Base-by-base conservation (phyloP, 495 filamentous ascomycete genomes). In the Hamigera avellanea region DNA sequence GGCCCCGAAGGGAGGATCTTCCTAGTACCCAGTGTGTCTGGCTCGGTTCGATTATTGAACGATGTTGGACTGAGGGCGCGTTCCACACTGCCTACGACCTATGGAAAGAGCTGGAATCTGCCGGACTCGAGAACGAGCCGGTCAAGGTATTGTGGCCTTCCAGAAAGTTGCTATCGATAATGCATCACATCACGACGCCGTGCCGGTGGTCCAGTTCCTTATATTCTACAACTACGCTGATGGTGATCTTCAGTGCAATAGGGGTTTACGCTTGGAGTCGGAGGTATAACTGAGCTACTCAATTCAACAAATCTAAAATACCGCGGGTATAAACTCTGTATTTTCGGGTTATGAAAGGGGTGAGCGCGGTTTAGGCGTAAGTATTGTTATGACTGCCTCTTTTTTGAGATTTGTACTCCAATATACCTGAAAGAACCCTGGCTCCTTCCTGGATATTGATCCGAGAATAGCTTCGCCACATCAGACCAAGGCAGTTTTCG, bases 1-100 rank as follows among this genome's bases (percentile, higher is more conserved):
- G 41, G 41, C 31, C 41, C 7, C 32, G 8, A 18, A 39, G 41
- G 21, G 41, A 38, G 31, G 41, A 34, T 26, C 41, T 43, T 17
- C 35, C 41, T 14, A 43, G 41, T 16, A 39, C 35, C 3, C n/a
- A 43, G 15, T 23, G 26, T 30, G 10, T 35, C 8, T 43, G 41
- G 41, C 35, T 43, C 14, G 35, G 35, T 23, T 25, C 13, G 8
- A 35, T 43, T 7, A 43, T 43, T 39, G 41, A 39, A 10, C 14
- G 21, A 31, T 43, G 41, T 26, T 43, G 41, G 41, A 43, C 36
- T 12, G 6, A 39, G 30, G 26, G 41, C 14, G 25, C 19, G 30
- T 39, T 35, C 18, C 1, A 18, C 23, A 34, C 13, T 38, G 41
- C 41, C 3, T 16, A 23, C 14, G 41, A 30, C 13, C 19, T 43